A percentile compares a stretch with the other conserved stretches of the same genome.
Evolutionary conservation across 768 basidiomycete species (phyloP).

Genomic region (Tulasnella sp.): DNA sequence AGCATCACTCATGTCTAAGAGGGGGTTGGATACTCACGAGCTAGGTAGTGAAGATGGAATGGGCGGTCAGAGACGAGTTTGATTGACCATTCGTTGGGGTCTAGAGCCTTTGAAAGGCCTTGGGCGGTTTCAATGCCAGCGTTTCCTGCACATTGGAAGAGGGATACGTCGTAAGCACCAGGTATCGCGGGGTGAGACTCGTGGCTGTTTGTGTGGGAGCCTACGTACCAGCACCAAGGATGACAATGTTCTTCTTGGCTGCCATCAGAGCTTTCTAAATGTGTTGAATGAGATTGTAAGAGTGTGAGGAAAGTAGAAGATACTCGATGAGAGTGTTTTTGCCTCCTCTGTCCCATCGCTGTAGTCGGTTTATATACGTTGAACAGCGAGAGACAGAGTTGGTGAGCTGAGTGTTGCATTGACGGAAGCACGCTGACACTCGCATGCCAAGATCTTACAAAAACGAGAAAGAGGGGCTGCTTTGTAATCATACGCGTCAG

Average conservation of each 20-base stretch:
- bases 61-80: conserved; percentile 59
- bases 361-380: too few species aligned
- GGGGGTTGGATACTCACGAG: conserved; percentile 36
- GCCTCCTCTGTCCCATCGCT: too few species aligned
- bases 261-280: not conserved
- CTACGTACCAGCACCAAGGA: conserved; percentile 59
- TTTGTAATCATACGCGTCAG: too few species aligned
- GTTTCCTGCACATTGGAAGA: conserved; percentile 34
- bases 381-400: too few species aligned
- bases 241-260: conserved; percentile 47
- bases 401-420: too few species aligned
- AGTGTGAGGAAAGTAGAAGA: too few species aligned
- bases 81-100: conserved; percentile 54
- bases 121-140: conserved; percentile 52
- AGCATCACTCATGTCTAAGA: not conserved
- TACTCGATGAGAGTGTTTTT: too few species aligned
- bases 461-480: too few species aligned
- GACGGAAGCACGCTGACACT: too few species aligned
- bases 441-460: too few species aligned
- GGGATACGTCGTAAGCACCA: not conserved
- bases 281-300: too few species aligned
- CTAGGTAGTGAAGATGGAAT: conserved; percentile 56
- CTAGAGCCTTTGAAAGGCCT: conserved; percentile 56
- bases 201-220: not conserved
- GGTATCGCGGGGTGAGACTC: not conserved